Percentiles rank a stretch among this genome's conserved stretches.
phyloP scores from a whole-genome alignment of 176 grass and related monocot species.

The Pontederia crassipes region DNA sequence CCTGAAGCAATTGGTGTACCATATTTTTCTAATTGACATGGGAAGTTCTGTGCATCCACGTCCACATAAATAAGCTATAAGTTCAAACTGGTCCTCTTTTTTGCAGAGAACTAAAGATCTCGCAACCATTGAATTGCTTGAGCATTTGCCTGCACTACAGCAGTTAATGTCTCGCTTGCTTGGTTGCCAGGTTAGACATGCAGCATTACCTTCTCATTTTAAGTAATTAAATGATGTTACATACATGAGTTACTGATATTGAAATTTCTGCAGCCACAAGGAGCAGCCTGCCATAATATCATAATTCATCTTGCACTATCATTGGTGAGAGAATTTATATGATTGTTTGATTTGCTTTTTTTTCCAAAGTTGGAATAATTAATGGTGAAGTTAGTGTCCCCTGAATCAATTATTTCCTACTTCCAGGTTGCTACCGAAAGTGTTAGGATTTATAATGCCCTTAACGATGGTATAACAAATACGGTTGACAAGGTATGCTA shows the following conservation, averaged over 20 bases:
- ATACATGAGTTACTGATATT: slow-evolving; percentile 8
- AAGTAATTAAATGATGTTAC: not conserved
- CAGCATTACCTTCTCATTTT: not conserved
- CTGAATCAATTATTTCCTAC: slow-evolving; percentile 27
- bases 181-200: slow-evolving; percentile 44
- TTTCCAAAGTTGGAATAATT: slow-evolving; percentile 11
- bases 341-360: not conserved
- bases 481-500: slow-evolving; percentile 75
- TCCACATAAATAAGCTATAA: too few species aligned
- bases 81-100: slow-evolving; percentile 6
- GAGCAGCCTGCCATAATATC: slow-evolving; percentile 67
- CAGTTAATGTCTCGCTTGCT: slow-evolving; percentile 73
- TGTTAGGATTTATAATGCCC: slow-evolving; percentile 69
- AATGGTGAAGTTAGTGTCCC: slow-evolving; percentile 1
- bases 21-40: not conserved
- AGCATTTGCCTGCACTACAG: slow-evolving; percentile 64
- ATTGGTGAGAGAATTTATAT: slow-evolving; percentile 44
- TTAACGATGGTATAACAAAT: slow-evolving; percentile 82
- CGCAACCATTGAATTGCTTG: slow-evolving; percentile 52
- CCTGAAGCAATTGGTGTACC: slow-evolving; percentile 3
- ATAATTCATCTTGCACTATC: slow-evolving; percentile 86
- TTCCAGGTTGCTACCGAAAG: slow-evolving; percentile 81
- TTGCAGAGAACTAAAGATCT: slow-evolving; percentile 58
- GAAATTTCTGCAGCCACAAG: slow-evolving; percentile 56
- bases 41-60: too few species aligned